phyloP scores from a whole-genome alignment of 208 protist genomes.

The Leishmania turanica region DNA sequence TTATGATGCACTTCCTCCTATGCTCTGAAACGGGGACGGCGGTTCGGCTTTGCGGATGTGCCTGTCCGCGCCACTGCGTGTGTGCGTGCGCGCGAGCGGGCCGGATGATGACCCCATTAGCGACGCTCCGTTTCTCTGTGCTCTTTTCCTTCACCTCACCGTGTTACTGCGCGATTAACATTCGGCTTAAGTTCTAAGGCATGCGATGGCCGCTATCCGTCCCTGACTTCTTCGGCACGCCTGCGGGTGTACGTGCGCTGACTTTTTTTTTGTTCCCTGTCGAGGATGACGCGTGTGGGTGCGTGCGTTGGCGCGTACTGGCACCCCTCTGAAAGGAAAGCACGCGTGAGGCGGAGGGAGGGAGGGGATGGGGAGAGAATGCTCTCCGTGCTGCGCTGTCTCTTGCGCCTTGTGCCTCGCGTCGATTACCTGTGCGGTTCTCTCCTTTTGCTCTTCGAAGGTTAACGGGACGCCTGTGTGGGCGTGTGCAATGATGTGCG shows the following conservation, averaged over 20 bases:
- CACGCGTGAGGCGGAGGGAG: not conserved
- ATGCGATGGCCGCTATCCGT: not conserved
- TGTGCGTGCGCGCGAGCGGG: not conserved
- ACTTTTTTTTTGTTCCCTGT: not conserved
- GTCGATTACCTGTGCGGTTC: not conserved
- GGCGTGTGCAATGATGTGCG: not conserved
- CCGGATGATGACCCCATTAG: not conserved
- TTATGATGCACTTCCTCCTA: constrained; percentile 12
- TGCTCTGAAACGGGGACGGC: not conserved
- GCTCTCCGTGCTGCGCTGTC: not conserved
- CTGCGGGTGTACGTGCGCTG: not conserved
- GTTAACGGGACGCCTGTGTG: not conserved
- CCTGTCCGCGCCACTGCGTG: not conserved
- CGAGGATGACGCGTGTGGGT: not conserved
- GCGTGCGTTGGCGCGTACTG: not conserved
- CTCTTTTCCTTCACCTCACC: not conserved
- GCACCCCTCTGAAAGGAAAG: not conserved
- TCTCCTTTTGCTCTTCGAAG: too few species aligned
- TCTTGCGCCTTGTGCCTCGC: not conserved
- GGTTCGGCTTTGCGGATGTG: not conserved
- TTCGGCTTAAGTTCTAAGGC: constrained; percentile 9
- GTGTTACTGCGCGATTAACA: constrained; percentile 9
- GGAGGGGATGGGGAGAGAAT: not conserved
- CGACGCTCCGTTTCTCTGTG: not conserved
- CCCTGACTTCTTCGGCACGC: not conserved